Evolutionary conservation across 1,139 yeast genomes (phyloP), one percentile per base, ranked within the genome.

Genomic region (Magnusiomyces sp.): DNA sequence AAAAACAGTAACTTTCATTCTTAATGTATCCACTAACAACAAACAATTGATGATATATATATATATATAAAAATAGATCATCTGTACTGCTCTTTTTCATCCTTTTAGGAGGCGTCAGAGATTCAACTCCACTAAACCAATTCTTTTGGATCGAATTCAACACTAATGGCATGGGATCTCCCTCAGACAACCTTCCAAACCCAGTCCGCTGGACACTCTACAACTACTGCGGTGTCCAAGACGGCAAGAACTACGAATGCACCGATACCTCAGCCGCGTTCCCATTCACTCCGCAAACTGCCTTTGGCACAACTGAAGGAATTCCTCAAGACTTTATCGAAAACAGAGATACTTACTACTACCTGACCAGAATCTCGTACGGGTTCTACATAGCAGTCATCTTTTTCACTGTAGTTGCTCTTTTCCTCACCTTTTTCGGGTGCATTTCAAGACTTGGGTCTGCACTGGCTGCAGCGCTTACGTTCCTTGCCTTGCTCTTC

Each of bases 101-200:
- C 55, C 70, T 83, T 46, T 71, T 86, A 45, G 77, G 81, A 32
- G 95, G 95, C 45, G 75, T 78, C 20, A 68, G 72, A 34, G 67
- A 71, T 20, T 58, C 62, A 13, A 69, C 75, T 5, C 76, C 80
- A 1, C 62, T 84, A 52, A 72, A 73, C 51, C 67, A 72, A 53
- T 80, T 84, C 65, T 85, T 80, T 68, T 85, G 86, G 83, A 67
- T 87, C 38, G 72, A 81, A 61, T 89, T 85, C 17, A 80, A 80
- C 55, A 82, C 94, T 31, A 65, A 76, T n/a, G 67, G 66, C 16
- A 75, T 82, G 50, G 14, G 13, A 3, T 16, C 39, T 16, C 79
- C 83, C 17, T 14, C 38, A 7, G 13, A 14, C 17, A 29, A 62
- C 46, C 50, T 67, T 4, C 66, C 70, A 45, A 57, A 63, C 23